phyloP scores from a whole-genome alignment of 441 rosid genomes.

The Populus trichocarpa region DNA sequence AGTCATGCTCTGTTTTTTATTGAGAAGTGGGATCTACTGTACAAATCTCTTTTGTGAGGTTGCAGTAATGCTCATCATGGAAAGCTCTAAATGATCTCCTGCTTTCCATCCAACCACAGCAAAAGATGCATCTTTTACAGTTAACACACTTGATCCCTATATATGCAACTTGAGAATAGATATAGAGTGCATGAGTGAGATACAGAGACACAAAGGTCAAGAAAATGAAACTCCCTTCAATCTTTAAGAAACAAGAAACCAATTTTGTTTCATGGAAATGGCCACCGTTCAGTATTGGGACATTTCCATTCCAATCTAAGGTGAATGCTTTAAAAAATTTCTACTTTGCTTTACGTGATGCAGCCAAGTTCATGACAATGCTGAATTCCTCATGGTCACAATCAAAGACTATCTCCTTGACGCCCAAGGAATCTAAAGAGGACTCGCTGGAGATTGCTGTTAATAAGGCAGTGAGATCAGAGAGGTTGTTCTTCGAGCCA shows the following conservation, averaged over 20 bases:
- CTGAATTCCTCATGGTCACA: neutral
- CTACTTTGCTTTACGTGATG: neutral
- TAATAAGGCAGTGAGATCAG: neutral
- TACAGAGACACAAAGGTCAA: neutral
- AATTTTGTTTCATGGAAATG: neutral
- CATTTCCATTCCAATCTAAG: neutral
- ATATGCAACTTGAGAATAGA: neutral
- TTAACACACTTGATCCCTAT: neutral
- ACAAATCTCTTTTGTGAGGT: neutral
- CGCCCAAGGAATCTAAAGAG: neutral
- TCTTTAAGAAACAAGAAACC: neutral
- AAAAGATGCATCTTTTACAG: neutral
- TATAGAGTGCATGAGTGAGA: too few species aligned
- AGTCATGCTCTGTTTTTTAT: neutral
- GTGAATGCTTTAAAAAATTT: neutral
- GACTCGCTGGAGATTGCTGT: neutral
- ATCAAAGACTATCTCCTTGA: neutral
- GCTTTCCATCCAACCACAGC: neutral
- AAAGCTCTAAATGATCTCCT: neutral
- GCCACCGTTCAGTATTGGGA: neutral
- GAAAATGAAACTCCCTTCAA: neutral
- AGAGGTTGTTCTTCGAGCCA: neutral
- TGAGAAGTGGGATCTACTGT: neutral
- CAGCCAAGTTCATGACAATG: neutral
- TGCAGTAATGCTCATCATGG: neutral